Conservation (phyloP, 768 basidiomycete genomes). For the Cantharellus anzutake region DNA sequence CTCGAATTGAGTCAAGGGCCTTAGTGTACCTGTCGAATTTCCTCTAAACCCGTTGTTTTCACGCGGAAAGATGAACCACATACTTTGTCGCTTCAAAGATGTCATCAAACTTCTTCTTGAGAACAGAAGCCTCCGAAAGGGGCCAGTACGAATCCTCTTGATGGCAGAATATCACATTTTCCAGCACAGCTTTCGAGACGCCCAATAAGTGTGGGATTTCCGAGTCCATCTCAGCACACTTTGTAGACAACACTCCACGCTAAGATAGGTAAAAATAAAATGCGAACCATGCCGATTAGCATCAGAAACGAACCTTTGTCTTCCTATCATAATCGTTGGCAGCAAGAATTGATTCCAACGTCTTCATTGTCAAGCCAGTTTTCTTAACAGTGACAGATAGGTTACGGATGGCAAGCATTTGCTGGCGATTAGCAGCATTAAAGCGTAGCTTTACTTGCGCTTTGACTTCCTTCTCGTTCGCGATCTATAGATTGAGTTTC, state of each 20-base stretch:
- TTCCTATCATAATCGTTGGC: conserved; percentile 46
- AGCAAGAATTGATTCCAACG: conserved; percentile 77
- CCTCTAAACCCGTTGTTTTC: neutral
- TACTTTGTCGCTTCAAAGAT: conserved; percentile 97
- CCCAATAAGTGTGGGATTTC: conserved; percentile 89
- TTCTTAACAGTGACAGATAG: conserved; percentile 89
- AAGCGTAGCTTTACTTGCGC: conserved; percentile 95
- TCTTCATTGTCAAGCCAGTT: conserved; percentile 90
- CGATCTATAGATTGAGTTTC: conserved; percentile 33
- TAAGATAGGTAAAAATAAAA: conserved; percentile 15
- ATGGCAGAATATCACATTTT: conserved; percentile 99
- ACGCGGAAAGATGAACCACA: neutral
- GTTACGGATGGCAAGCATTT: conserved; percentile 82
- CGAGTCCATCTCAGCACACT: conserved; percentile 89
- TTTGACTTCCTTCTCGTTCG: conserved; percentile 97
- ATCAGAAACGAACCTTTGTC: conserved; percentile 41
- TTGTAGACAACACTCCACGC: conserved; percentile 85
- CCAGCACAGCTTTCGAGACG: conserved; percentile 93
- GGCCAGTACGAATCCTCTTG: conserved; percentile 99
- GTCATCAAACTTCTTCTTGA: conserved; percentile 99
- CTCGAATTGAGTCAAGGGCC: conserved; percentile 82
- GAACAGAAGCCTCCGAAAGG: conserved; percentile 64
- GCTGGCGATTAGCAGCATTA: conserved; percentile 66
- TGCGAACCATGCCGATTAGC: neutral
- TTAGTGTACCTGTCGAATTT: conserved; percentile 63